phyloP scores from a whole-genome alignment of 148 eudicot genomes.

The Euryodendron excelsum region DNA sequence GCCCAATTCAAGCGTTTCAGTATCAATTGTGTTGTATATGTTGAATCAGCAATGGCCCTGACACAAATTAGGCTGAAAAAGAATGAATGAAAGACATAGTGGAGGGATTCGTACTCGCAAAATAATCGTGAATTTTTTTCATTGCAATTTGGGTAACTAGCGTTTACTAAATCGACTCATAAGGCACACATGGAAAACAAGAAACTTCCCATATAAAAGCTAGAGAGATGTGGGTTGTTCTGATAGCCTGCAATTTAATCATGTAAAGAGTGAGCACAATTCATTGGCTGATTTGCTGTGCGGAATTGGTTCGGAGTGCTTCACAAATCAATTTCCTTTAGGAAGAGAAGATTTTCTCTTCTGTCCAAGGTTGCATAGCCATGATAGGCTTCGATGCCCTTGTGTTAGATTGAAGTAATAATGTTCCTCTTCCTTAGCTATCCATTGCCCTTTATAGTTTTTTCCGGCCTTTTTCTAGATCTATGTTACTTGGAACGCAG shows the following conservation, averaged over 20 bases:
- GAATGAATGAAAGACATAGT: background rate
- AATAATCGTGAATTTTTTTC: no score
- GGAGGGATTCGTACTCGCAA: background rate
- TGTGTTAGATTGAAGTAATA: background rate
- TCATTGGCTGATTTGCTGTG: conserved; percentile 1
- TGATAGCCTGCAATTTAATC: background rate
- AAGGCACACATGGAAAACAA: no score
- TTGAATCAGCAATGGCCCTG: background rate
- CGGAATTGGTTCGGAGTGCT: background rate
- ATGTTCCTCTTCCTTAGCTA: background rate
- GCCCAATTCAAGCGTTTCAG: background rate
- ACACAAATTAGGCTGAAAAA: background rate
- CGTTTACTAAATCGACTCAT: no score
- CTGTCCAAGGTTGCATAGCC: background rate
- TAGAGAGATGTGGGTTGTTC: background rate
- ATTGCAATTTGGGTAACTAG: no score
- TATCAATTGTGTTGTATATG: background rate
- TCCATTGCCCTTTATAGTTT: background rate
- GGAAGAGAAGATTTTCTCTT: background rate
- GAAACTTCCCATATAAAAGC: background rate
- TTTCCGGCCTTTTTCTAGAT: background rate
- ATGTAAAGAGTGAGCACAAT: background rate
- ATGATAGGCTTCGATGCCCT: background rate
- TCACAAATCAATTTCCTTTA: background rate
- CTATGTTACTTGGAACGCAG: no score